Base-by-base conservation (phyloP, 1,284 basidiomycete species). In the Ustilago lituana region DNA sequence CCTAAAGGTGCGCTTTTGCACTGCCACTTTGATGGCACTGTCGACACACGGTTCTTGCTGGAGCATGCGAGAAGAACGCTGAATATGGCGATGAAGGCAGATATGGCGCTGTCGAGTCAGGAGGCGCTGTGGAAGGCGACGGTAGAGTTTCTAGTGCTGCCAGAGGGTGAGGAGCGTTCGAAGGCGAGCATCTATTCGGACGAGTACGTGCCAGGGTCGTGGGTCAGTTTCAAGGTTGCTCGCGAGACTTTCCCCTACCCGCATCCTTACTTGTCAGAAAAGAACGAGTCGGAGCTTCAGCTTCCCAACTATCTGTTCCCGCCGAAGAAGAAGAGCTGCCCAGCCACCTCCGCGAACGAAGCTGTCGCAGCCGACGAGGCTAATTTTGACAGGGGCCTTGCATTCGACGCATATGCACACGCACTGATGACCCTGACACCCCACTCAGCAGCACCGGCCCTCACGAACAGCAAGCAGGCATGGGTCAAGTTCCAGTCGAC, bases 21-120 rank as follows among this genome's bases (percentile, higher is more conserved):
- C 36, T 75, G 75, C 43, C 75, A 78, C 23, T 73, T 78, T 50
- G 77, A 78, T 40, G 77, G 69, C 5, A 77, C 73, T 1, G 72
- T 77, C 15, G 69, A 76, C 26, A 58, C 65, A 1, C 49, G 55
- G 23, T 77, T 74, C 20, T 33, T 77, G 35, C 40, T 78, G 14
- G 50, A 51, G 17, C 52, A 49, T 19, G 66, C 66, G 9, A 41
- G 22, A 6, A 36, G 46, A 32, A 72, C 66, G 4, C 39, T 45
- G 6, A 32, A 26, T 5, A 74, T 76, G 62, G 55, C 65, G 26
- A 73, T 78, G 41, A 65, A 60, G 49, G 45, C 74, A 0, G 51
- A 52, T 17, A n/a, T 44, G 27, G 51, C 64, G 1, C 51, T 77
- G 24, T 56, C 56, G 7, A 58, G 33, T 6, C 22, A 8, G 3